Conservation (phyloP, 192 early-diverging fungal genomes). For the Linnemannia hyalina region DNA sequence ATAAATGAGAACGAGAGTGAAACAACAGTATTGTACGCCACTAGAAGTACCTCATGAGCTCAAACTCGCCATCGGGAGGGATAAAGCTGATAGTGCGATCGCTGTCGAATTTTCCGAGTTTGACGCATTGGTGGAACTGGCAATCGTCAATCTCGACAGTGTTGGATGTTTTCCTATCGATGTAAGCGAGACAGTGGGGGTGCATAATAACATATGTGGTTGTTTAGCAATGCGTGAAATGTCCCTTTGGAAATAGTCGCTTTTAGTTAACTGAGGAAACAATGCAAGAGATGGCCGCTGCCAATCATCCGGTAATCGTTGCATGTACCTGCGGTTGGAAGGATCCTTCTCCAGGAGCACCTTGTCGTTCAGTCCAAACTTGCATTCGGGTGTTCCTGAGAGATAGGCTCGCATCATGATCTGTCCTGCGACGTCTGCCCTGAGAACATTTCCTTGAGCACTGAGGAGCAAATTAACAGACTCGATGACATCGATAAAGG, state of each 20-base stretch:
- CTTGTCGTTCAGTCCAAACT: constrained; percentile 94
- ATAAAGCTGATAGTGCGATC: constrained; percentile 97
- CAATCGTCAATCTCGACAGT: constrained; percentile 96
- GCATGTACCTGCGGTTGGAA: constrained; percentile 42
- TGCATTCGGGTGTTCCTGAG: constrained; percentile 98
- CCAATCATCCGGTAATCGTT: neutral
- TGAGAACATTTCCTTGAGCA: constrained; percentile 81
- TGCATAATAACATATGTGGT: neutral
- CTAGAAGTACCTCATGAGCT: constrained; percentile 85
- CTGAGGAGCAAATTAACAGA: constrained; percentile 94
- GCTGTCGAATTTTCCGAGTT: constrained; percentile 91
- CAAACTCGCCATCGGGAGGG: constrained; percentile 97
- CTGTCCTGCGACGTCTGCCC: constrained; percentile 91
- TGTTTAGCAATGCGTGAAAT: neutral
- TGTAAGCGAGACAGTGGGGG: neutral
- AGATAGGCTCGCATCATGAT: constrained; percentile 96
- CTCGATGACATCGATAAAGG: constrained; percentile 96
- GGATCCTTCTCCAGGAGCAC: constrained; percentile 87
- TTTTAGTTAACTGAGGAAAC: neutral
- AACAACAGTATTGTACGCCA: neutral
- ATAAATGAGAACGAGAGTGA: neutral
- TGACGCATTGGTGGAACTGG: constrained; percentile 99
- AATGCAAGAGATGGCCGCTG: neutral
- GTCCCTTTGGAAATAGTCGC: neutral
- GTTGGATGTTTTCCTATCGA: constrained; percentile 56